Base-by-base conservation (phyloP, 179 eudicot species). In the Monotropa hypopitys region DNA sequence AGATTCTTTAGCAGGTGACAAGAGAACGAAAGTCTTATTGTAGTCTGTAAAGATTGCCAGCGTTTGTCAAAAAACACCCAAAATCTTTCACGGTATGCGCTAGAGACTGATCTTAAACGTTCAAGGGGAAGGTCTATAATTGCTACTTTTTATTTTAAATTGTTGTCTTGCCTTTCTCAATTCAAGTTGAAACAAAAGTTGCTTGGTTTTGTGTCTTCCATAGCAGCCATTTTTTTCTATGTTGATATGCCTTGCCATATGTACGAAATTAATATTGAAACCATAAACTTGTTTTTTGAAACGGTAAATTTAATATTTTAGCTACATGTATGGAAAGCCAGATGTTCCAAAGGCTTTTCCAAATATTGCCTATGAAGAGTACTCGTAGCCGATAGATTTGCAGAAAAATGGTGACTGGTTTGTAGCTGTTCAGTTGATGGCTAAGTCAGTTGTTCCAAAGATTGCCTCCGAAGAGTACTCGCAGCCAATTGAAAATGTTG, bases 301-400 rank as follows among this genome's bases (percentile, higher is more conserved):
- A n/a, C n/a, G n/a, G n/a, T n/a, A n/a, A n/a, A n/a, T 23, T 51
- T 38, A 5, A 65, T 79, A 54, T 84, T 49, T 74, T 50, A 95
- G 99, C 98, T 95, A 88, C 82, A 84, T 93, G 51, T 95, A 95
- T 79, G 99, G 99, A 79, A 95, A 93, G 81, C 99, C 99, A 75
- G 90, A 89, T 89, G 98, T 91, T 56, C 99, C 99, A 73, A 87
- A 79, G 87, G 92, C 99, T 51, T 89, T 95, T 76, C 84, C 28
- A 23, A 90, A 91, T 75, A 82, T 90, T 74, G 49, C 88, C 9
- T 81, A 89, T 79, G 87, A 90, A 84, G 99, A 88, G 71, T 72
- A 82, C 72, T 81, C 88, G n/a, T 92, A 93, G 83, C 95, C 93
- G 78, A 90, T 86, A 69, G 81, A 83, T 72, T 85, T 88, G 57